Percentiles rank a stretch among this genome's conserved stretches.
These are phyloP conservation scores for Candida manassasensis DNA, from an alignment of 805 yeast genomes.

Conservation along the genomic window DNA sequence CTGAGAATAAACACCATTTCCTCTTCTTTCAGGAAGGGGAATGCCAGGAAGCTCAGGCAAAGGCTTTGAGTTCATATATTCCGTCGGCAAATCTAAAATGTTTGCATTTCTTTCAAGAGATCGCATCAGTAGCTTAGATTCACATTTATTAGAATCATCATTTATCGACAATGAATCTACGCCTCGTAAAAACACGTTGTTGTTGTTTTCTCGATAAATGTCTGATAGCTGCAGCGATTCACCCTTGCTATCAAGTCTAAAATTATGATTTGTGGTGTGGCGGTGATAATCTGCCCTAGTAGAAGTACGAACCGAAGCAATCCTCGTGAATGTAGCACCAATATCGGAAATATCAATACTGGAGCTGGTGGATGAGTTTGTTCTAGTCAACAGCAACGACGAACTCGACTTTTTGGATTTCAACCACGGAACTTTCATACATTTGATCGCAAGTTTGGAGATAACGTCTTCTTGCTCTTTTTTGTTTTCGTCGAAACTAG, in stretches of 20 bases:
- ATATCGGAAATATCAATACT: conserved; percentile 13
- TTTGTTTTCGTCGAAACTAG: not conserved
- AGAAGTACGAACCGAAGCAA: conserved; percentile 34
- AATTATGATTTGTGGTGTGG: conserved; percentile 28
- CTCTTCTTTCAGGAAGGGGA: conserved; percentile 4
- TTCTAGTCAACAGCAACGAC: not conserved
- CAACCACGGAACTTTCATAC: conserved; percentile 32
- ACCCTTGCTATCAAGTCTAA: conserved; percentile 4
- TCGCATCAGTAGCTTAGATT: conserved; percentile 1
- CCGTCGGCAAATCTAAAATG: conserved; percentile 31
- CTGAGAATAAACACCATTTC: conserved; percentile 7
- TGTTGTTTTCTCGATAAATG: conserved; percentile 20
- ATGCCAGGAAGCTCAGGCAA: conserved; percentile 14
- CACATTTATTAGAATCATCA: not conserved
- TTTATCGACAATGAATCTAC: not conserved
- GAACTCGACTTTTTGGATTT: conserved; percentile 12
- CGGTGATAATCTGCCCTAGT: conserved; percentile 31
- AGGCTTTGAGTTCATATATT: conserved; percentile 21
- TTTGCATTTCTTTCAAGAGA: conserved; percentile 7
- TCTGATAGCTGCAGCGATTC: conserved; percentile 4
- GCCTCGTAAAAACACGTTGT: conserved; percentile 21
- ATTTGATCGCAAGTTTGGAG: conserved; percentile 28
- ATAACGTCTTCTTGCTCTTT: conserved; percentile 18
- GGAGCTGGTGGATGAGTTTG: not conserved
- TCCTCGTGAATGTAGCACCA: conserved; percentile 22